Percentiles rank a stretch among this genome's conserved stretches.
Evolutionary conservation across 208 protist species (phyloP).

Genomic region (Dictyostelium gargantuum): DNA sequence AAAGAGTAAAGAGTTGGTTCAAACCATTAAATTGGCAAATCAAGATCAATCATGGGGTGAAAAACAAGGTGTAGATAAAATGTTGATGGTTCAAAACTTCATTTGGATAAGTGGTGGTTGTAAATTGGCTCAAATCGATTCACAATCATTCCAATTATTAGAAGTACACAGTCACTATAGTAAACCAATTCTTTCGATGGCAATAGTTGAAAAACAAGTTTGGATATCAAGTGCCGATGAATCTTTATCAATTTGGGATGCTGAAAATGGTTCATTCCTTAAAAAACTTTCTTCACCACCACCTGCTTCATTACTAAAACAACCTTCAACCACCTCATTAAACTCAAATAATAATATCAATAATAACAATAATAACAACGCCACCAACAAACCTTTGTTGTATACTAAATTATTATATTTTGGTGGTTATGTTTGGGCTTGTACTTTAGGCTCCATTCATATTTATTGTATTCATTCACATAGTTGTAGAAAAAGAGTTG

Average conservation of each 20-base stretch:
- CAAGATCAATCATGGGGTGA: neutral
- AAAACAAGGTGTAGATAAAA: neutral
- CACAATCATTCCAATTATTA: neutral
- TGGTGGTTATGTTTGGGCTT: conserved; percentile 23
- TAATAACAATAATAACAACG: too few relatives aligned
- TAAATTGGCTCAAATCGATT: conserved; percentile 19
- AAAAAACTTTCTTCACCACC: neutral
- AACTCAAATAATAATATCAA: too few relatives aligned
- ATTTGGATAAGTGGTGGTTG: neutral
- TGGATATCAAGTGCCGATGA: conserved; percentile 6
- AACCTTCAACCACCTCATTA: too few relatives aligned
- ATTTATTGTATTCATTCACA: neutral
- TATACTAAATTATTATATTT: conserved; percentile 31
- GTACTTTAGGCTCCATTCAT: neutral
- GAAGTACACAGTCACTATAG: neutral
- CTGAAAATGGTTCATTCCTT: neutral
- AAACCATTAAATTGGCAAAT: neutral
- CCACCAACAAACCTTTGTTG: neutral
- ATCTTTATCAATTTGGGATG: conserved; percentile 1
- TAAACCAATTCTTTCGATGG: conserved; percentile 14
- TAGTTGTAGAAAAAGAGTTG: conserved; percentile 27
- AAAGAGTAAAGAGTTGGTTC: neutral
- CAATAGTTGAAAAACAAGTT: neutral
- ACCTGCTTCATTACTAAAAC: too few relatives aligned
- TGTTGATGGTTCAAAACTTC: neutral